A percentile compares a stretch with the other conserved stretches of the same genome.
Conservation (phyloP, 768 basidiomycete genomes). For the Tricholoma terreum region DNA sequence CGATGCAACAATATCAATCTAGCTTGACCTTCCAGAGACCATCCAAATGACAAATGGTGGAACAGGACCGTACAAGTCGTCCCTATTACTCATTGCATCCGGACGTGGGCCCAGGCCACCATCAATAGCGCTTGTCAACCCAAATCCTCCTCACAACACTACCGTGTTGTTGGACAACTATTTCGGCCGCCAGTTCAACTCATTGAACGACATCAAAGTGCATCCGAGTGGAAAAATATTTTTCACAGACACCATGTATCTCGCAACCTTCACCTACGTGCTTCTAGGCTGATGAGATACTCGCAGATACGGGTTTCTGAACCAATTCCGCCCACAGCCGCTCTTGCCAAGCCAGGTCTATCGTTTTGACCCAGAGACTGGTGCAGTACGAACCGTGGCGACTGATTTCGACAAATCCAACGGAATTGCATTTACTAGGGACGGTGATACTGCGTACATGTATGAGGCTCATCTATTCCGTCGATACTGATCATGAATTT, state of each 20-base stretch:
- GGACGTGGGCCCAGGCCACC: conserved; percentile 64
- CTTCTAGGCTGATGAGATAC: background rate
- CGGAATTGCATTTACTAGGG: conserved; percentile 69
- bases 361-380: conserved; percentile 63
- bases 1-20: conserved; percentile 1
- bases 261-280: background rate
- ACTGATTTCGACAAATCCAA: conserved; percentile 74
- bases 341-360: conserved; percentile 76
- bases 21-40: conserved; percentile 57
- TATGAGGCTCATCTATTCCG: conserved; percentile 15
- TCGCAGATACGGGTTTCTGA: conserved; percentile 59
- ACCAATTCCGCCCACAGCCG: conserved; percentile 63
- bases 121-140: conserved; percentile 63
- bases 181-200: conserved; percentile 79
- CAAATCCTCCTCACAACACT: conserved; percentile 57
- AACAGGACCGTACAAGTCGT: conserved; percentile 57
- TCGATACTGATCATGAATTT: background rate
- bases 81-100: conserved; percentile 60
- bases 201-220: conserved; percentile 75
- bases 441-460: conserved; percentile 68
- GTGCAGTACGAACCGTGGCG: conserved; percentile 67
- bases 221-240: conserved; percentile 69
- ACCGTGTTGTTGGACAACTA: conserved; percentile 76
- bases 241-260: conserved; percentile 69
- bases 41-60: conserved; percentile 73